Evolutionary conservation across 495 filamentous ascomycete species (phyloP).

Genomic region (Aspergillus haitiensis): DNA sequence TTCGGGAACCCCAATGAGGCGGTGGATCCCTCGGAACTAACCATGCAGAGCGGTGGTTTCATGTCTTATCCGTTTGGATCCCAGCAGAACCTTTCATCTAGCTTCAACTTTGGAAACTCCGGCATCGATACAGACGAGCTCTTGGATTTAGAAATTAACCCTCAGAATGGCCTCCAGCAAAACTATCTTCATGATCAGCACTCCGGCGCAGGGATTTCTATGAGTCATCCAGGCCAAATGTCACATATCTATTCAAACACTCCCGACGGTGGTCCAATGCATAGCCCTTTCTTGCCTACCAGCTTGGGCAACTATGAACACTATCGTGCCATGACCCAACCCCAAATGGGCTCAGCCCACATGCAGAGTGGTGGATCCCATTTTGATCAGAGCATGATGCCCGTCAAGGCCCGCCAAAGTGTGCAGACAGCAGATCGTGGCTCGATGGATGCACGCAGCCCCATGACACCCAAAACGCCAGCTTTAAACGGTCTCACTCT

Average conservation of each 20-base stretch:
- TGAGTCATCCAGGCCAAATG: constrained; percentile 56
- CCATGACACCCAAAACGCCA: constrained; percentile 77
- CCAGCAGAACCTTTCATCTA: constrained; percentile 53
- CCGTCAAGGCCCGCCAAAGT: constrained; percentile 56
- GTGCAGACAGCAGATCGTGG: constrained; percentile 67
- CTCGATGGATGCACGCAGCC: constrained; percentile 67
- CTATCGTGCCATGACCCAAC: constrained; percentile 58
- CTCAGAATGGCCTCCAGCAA: constrained; percentile 45
- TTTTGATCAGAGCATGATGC: constrained; percentile 54
- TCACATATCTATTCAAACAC: constrained; percentile 80
- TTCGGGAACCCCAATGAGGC: constrained; percentile 63
- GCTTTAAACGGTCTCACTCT: constrained; percentile 58
- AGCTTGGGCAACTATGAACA: constrained; percentile 71
- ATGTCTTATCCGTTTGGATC: constrained; percentile 51
- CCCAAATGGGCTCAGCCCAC: constrained; percentile 50
- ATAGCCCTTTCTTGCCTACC: constrained; percentile 76
- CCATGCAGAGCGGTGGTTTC: constrained; percentile 60
- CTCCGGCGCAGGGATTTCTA: constrained; percentile 44
- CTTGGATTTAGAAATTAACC: constrained; percentile 52
- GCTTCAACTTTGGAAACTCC: constrained; percentile 56
- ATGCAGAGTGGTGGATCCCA: constrained; percentile 52
- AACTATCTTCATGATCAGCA: constrained; percentile 50
- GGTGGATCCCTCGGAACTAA: constrained; percentile 85
- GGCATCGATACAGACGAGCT: constrained; percentile 57
- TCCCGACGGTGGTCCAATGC: constrained; percentile 82